Conservation (phyloP, 306 rosid genomes). For the Begonia peltatifolia region DNA sequence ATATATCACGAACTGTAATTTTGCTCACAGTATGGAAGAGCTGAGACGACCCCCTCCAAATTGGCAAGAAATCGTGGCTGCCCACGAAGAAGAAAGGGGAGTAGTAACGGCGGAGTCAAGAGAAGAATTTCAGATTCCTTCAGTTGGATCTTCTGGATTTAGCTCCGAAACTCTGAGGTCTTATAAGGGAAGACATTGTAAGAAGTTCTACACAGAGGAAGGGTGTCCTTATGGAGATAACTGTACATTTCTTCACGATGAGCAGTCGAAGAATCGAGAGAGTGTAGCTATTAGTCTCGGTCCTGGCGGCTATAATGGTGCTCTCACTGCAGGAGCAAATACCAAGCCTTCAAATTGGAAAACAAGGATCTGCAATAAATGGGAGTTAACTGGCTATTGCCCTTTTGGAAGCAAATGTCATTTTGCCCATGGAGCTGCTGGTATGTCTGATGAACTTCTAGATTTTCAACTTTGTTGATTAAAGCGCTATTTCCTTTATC, state of each 20-base stretch:
- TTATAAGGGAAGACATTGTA: constrained; percentile 87
- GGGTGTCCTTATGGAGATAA: constrained; percentile 97
- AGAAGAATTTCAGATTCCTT: constrained; percentile 95
- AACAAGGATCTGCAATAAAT: constrained; percentile 94
- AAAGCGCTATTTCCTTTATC: too few species aligned
- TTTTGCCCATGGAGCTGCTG: constrained; percentile 96
- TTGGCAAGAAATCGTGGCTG: constrained; percentile 98
- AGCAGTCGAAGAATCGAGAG: constrained; percentile 82
- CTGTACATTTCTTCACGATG: constrained; percentile 94
- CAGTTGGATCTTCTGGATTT: constrained; percentile 38
- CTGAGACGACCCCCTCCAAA: constrained; percentile 89
- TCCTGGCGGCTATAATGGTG: constrained; percentile 82
- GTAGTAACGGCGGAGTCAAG: constrained; percentile 34
- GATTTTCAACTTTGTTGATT: not conserved
- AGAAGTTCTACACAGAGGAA: constrained; percentile 93
- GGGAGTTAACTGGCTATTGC: constrained; percentile 98
- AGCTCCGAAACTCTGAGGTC: constrained; percentile 56
- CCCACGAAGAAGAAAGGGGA: constrained; percentile 70
- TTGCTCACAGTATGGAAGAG: constrained; percentile 96
- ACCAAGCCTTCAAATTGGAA: constrained; percentile 95
- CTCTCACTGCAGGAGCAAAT: constrained; percentile 13
- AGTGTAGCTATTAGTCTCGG: constrained; percentile 97
- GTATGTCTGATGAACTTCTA: constrained; percentile 22
- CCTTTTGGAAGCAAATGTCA: constrained; percentile 97
- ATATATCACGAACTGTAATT: constrained; percentile 78